Percentiles rank a stretch among this genome's conserved stretches.
These are phyloP conservation scores for Xylaria bambusicola DNA, from an alignment of 495 filamentous ascomycete genomes.

Conservation along the genomic window DNA sequence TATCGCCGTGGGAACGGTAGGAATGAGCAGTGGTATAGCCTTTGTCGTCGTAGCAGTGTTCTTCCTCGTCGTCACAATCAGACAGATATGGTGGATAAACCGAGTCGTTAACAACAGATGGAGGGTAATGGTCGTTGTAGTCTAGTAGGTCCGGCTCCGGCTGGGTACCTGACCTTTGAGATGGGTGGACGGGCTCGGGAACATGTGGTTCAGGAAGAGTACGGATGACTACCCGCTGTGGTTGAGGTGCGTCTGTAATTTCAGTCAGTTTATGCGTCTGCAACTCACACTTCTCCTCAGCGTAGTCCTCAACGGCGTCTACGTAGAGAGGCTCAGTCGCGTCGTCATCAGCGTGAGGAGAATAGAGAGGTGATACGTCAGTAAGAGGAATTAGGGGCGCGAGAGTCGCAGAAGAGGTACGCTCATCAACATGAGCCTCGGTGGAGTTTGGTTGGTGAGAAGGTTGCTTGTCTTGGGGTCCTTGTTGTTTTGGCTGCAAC, in stretches of 20 bases:
- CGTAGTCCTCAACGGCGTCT: conserved; percentile 44
- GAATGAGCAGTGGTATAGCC: conserved; percentile 78
- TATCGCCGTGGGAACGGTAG: conserved; percentile 71
- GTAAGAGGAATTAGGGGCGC: background rate
- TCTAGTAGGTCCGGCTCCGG: background rate
- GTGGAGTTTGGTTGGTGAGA: background rate
- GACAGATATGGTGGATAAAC: conserved; percentile 22
- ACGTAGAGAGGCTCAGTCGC: conserved; percentile 42
- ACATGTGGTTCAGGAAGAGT: background rate
- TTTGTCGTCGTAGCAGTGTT: conserved; percentile 78
- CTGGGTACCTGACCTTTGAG: background rate
- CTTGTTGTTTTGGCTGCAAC: background rate
- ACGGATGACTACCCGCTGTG: background rate
- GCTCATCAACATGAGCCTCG: background rate
- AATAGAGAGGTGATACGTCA: background rate
- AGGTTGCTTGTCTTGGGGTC: background rate
- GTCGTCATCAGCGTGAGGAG: conserved; percentile 28
- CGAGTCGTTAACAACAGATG: conserved; percentile 10
- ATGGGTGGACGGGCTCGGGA: background rate
- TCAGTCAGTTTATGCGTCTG: conserved; percentile 10
- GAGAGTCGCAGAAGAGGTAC: background rate
- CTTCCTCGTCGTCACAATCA: conserved; percentile 66
- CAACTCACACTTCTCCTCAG: conserved; percentile 17
- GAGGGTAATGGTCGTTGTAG: conserved; percentile 4
- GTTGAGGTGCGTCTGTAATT: background rate